A percentile compares a stretch with the other conserved stretches of the same genome.
Conservation (phyloP, 306 rosid genomes). For the Prunus persica region DNA sequence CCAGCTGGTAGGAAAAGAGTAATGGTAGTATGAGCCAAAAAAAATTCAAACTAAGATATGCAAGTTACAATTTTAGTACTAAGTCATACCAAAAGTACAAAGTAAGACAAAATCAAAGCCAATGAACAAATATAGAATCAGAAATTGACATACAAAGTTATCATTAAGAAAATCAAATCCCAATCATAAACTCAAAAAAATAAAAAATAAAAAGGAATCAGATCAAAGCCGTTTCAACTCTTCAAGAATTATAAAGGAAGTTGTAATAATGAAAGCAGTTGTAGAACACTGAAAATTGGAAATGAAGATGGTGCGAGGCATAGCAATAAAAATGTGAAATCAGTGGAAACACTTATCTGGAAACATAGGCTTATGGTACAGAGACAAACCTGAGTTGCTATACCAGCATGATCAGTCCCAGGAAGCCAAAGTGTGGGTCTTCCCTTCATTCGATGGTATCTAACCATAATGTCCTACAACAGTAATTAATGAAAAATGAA, state of each 20-base stretch:
- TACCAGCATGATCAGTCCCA: conserved; percentile 99
- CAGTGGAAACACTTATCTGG: not conserved
- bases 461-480: conserved; percentile 88
- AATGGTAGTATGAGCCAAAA: conserved; percentile 20
- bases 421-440: conserved; percentile 98
- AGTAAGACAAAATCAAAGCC: too few species aligned
- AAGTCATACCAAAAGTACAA: not conserved
- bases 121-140: not conserved
- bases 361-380: not conserved
- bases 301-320: not conserved
- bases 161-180: not conserved
- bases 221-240: conserved; percentile 1
- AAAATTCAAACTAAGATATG: not conserved
- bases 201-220: not conserved
- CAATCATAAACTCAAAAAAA: not conserved
- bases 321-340: conserved; percentile 8
- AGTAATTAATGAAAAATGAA: conserved; percentile 12
- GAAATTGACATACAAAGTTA: not conserved
- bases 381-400: conserved; percentile 88
- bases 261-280: conserved; percentile 3
- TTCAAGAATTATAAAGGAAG: conserved; percentile 4
- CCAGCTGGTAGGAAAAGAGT: conserved; percentile 58
- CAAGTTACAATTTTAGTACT: not conserved
- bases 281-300: conserved; percentile 5
- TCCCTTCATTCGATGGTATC: conserved; percentile 96